These are phyloP conservation scores for Entonaema liquescens DNA, from an alignment of 495 filamentous ascomycete species.

Conservation along the genomic window DNA sequence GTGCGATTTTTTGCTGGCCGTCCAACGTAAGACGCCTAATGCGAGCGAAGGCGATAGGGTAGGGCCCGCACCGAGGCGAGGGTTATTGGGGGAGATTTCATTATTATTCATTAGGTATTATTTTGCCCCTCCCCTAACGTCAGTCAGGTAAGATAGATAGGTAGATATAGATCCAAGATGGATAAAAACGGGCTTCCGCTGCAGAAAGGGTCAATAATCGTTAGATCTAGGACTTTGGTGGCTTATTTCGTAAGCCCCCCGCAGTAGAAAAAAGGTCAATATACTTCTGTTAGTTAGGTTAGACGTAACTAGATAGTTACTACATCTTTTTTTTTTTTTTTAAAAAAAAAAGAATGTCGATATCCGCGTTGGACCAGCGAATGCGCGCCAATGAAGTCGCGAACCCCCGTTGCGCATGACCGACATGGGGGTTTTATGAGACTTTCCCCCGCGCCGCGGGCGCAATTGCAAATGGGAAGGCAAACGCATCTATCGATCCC, in stretches of 20 bases:
- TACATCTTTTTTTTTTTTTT: too few species aligned
- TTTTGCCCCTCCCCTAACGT: not conserved
- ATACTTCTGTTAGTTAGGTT: not conserved
- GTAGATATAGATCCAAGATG: conserved; percentile 11
- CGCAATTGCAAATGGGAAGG: conserved; percentile 15
- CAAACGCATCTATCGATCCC: conserved; percentile 8
- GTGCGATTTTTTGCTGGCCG: conserved; percentile 28
- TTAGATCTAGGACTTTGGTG: not conserved
- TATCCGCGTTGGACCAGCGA: conserved; percentile 27
- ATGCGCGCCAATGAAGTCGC: conserved; percentile 26
- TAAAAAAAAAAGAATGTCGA: too few species aligned
- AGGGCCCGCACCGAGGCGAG: conserved; percentile 18
- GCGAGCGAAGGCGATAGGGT: conserved; percentile 16
- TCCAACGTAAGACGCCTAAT: conserved; percentile 40
- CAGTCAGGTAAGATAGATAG: not conserved
- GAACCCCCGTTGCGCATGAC: conserved; percentile 33
- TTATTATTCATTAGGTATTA: too few species aligned
- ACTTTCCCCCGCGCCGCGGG: conserved; percentile 19
- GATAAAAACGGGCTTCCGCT: conserved; percentile 4
- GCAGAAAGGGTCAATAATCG: not conserved
- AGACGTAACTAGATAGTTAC: not conserved
- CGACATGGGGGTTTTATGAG: conserved; percentile 24
- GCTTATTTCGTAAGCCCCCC: not conserved
- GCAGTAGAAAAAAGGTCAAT: not conserved
- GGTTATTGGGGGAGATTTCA: not conserved